phyloP scores from a whole-genome alignment of 2,329 filamentous ascomycete species.

The Ophiosphaerella korrae region DNA sequence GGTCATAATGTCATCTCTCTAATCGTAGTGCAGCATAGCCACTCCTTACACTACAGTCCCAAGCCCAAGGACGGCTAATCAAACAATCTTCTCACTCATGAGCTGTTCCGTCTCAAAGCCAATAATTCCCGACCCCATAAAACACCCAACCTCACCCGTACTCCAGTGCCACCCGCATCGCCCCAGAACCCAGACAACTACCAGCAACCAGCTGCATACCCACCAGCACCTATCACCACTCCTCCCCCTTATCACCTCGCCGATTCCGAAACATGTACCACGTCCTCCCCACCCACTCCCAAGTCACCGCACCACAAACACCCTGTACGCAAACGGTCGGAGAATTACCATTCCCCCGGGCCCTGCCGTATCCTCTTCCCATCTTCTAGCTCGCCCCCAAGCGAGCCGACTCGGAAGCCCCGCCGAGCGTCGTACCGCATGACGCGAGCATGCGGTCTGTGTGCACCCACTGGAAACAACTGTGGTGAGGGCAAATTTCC shows the following conservation, averaged over 20 bases:
- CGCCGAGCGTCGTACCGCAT: slow-evolving; percentile 5
- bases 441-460: slow-evolving; percentile 28
- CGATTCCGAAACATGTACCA: not conserved
- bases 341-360: slow-evolving; percentile 30
- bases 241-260: not conserved
- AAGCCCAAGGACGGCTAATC: slow-evolving; percentile 1
- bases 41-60: slow-evolving; percentile 1
- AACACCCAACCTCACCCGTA: slow-evolving; percentile 15
- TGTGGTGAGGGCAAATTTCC: not conserved
- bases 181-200: not conserved
- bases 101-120: slow-evolving; percentile 2
- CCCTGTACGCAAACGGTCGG: slow-evolving; percentile 18
- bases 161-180: slow-evolving; percentile 11
- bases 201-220: not conserved
- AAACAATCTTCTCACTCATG: slow-evolving; percentile 5
- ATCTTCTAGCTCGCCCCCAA: not conserved
- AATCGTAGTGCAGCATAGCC: not conserved
- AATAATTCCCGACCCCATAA: slow-evolving; percentile 1
- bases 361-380: not conserved
- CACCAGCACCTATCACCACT: not conserved
- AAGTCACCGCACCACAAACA: slow-evolving; percentile 1
- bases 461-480: not conserved
- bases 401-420: slow-evolving; percentile 10
- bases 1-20: not conserved
- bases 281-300: not conserved